A percentile compares a stretch with the other conserved stretches of the same genome.
phyloP scores from a whole-genome alignment of 2,329 filamentous ascomycete species.

The Monosporascus sp. region DNA sequence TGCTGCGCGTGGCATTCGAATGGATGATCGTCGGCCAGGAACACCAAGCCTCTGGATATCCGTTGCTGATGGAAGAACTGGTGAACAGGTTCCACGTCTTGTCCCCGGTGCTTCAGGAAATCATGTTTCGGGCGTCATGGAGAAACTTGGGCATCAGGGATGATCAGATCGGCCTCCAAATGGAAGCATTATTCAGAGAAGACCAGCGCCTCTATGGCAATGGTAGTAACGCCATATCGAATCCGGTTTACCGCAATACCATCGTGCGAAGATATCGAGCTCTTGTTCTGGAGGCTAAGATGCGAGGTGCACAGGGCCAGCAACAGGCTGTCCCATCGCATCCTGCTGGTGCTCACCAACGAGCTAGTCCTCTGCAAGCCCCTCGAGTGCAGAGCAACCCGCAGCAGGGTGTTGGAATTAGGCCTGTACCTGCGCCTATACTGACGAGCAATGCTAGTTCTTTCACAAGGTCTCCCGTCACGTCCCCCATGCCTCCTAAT shows the following conservation, averaged over 20 bases:
- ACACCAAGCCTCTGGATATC: conserved; percentile 37
- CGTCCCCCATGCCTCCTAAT: neutral
- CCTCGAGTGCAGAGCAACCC: neutral
- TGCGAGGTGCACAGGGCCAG: neutral
- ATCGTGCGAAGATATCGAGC: conserved; percentile 13
- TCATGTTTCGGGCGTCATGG: conserved; percentile 47
- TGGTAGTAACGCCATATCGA: conserved; percentile 12
- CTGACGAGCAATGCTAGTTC: neutral
- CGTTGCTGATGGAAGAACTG: conserved; percentile 54
- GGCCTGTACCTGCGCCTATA: neutral
- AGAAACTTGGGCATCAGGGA: conserved; percentile 40
- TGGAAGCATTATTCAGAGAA: conserved; percentile 31
- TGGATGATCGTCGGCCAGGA: conserved; percentile 34
- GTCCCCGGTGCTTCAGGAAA: conserved; percentile 47
- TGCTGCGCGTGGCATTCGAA: conserved; percentile 35
- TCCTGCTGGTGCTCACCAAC: neutral
- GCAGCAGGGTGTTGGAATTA: neutral
- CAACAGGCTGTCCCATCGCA: neutral
- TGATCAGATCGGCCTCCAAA: conserved; percentile 23
- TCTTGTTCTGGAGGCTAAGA: neutral
- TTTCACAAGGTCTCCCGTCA: neutral
- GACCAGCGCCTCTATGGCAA: conserved; percentile 29
- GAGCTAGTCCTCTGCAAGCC: too few relatives aligned
- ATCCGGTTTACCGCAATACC: conserved; percentile 12
- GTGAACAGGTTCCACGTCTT: conserved; percentile 38